Conservation (phyloP, 306 rosid genomes). For the Lablab purpureus region DNA sequence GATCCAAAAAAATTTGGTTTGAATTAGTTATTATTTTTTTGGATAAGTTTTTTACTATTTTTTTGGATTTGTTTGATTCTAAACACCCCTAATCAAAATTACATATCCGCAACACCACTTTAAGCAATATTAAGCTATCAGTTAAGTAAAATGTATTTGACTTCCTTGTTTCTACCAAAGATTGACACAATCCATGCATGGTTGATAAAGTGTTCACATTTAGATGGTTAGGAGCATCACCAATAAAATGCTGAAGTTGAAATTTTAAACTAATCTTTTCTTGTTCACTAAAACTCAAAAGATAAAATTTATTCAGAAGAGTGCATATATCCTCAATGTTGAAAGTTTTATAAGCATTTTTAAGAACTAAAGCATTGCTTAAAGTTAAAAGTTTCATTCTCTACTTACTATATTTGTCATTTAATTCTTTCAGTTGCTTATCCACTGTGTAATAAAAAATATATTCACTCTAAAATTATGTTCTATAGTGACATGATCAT, state of each 20-base stretch:
- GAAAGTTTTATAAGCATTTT: neutral
- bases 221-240: neutral
- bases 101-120: no score
- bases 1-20: no score
- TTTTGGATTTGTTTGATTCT: no score
- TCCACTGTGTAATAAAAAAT: no score
- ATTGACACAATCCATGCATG: neutral
- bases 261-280: neutral
- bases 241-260: neutral
- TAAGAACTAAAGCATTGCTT: constrained; percentile 8
- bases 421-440: no score
- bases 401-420: neutral
- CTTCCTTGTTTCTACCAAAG: neutral
- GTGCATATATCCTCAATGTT: neutral
- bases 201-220: neutral
- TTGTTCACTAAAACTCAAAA: neutral
- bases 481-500: no score
- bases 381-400: neutral
- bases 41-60: no score
- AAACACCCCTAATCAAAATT: no score
- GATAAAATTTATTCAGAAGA: constrained; percentile 4
- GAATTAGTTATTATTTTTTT: no score
- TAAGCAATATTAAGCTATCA: no score
- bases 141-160: no score
- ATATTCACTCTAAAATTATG: no score